Evolutionary conservation across 345 rosid genomes (phyloP).

Genomic region (Schrenkiella parvula): DNA sequence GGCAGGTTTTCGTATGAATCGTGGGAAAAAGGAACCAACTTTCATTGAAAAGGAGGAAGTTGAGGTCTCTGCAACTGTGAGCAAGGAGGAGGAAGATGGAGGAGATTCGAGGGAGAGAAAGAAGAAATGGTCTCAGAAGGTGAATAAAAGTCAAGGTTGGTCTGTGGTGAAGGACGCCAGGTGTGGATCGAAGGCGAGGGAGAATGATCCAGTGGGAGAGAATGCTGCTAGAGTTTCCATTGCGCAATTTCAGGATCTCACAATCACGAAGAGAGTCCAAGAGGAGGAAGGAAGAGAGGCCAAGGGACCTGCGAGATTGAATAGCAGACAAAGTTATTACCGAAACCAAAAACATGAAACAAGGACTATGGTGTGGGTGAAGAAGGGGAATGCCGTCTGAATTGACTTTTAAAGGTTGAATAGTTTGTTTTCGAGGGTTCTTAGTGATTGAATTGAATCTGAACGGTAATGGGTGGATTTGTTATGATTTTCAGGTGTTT

Average conservation of each 20-base stretch:
- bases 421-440: background rate
- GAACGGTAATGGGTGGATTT: background rate
- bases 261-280: background rate
- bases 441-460: background rate
- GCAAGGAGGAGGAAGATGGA: background rate
- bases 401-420: background rate
- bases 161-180: background rate
- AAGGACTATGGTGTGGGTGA: conserved; percentile 17
- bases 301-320: background rate
- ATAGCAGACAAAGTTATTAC: background rate
- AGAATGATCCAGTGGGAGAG: background rate
- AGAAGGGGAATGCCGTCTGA: conserved; percentile 1
- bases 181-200: background rate
- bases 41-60: background rate
- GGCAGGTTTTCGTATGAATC: background rate
- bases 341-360: background rate
- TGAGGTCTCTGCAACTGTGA: background rate
- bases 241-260: background rate
- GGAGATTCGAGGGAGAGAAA: background rate
- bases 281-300: background rate
- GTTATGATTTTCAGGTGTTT: background rate
- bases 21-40: background rate
- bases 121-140: background rate
- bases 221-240: background rate
- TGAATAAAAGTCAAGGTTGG: background rate